Percentiles rank a stretch among this genome's conserved stretches.
phyloP scores from a whole-genome alignment of 1,139 yeast species.

The Tardiomyces digboiensis region DNA sequence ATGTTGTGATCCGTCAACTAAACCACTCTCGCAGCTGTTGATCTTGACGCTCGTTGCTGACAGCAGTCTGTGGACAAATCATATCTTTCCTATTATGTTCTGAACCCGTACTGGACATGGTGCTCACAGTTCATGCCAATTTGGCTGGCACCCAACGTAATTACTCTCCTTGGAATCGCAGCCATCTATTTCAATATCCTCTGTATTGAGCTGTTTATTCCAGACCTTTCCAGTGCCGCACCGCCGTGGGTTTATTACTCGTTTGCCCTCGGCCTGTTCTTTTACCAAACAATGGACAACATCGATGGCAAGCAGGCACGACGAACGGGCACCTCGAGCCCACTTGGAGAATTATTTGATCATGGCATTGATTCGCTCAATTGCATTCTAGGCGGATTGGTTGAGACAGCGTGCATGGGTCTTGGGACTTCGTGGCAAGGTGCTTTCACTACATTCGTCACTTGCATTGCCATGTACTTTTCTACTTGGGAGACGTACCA shows the following conservation, averaged over 20 bases:
- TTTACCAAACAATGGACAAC: slow-evolving; percentile 79
- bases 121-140: slow-evolving; percentile 59
- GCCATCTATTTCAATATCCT: slow-evolving; percentile 47
- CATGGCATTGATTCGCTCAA: slow-evolving; percentile 76
- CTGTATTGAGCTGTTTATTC: slow-evolving; percentile 50
- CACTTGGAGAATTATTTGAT: slow-evolving; percentile 73
- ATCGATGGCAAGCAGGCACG: slow-evolving; percentile 83
- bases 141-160: slow-evolving; percentile 70
- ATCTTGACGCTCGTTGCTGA: no score
- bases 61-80: slow-evolving; percentile 55
- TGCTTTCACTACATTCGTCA: slow-evolving; percentile 47
- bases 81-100: slow-evolving; percentile 47
- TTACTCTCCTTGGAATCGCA: slow-evolving; percentile 56
- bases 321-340: slow-evolving; percentile 66
- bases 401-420: slow-evolving; percentile 31
- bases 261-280: slow-evolving; percentile 60
- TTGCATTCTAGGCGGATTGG: slow-evolving; percentile 35
- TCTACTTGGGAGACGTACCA: slow-evolving; percentile 80
- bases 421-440: slow-evolving; percentile 31
- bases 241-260: slow-evolving; percentile 64
- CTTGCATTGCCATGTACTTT: slow-evolving; percentile 60
- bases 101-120: slow-evolving; percentile 65
- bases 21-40: no score
- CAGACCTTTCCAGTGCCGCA: slow-evolving; percentile 40
- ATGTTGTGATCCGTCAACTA: no score